Evolutionary conservation across 2,329 filamentous ascomycete species (phyloP).

Genomic region (Diaporthe velutina): DNA sequence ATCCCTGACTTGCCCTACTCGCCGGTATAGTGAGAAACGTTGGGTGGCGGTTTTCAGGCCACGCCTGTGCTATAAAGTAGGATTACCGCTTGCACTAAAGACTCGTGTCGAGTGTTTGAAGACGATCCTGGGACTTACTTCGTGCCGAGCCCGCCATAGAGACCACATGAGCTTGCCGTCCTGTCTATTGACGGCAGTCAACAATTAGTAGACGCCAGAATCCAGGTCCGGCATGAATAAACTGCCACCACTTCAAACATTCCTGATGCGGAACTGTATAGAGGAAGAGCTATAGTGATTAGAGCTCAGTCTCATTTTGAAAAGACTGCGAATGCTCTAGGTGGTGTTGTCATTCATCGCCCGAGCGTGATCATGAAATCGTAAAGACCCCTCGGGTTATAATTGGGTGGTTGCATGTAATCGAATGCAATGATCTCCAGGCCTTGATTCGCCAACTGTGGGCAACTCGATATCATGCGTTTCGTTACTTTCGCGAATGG

Average conservation of each 20-base stretch:
- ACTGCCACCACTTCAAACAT: too few species aligned
- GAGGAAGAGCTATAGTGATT: not conserved
- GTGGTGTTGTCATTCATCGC: not conserved
- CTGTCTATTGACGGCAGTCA: too few species aligned
- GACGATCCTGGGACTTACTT: not conserved
- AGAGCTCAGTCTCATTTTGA: not conserved
- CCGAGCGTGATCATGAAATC: not conserved
- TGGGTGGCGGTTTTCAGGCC: not conserved
- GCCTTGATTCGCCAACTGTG: not conserved
- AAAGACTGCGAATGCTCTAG: not conserved
- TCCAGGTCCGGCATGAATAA: not conserved
- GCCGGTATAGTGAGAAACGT: not conserved
- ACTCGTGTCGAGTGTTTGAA: not conserved
- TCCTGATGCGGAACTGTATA: too few species aligned
- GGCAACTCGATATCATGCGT: not conserved
- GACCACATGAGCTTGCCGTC: not conserved
- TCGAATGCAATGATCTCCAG: not conserved
- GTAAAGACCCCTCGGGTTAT: not conserved
- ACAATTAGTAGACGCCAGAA: too few species aligned
- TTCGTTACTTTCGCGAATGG: not conserved
- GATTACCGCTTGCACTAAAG: not conserved
- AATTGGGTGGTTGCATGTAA: not conserved
- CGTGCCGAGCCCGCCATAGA: not conserved
- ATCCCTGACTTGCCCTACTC: too few species aligned
- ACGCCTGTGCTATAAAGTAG: not conserved